Evolutionary conservation across 192 early-diverging fungal species (phyloP), one percentile per base, ranked within the genome.

Genomic region (Pilaira anomala): DNA sequence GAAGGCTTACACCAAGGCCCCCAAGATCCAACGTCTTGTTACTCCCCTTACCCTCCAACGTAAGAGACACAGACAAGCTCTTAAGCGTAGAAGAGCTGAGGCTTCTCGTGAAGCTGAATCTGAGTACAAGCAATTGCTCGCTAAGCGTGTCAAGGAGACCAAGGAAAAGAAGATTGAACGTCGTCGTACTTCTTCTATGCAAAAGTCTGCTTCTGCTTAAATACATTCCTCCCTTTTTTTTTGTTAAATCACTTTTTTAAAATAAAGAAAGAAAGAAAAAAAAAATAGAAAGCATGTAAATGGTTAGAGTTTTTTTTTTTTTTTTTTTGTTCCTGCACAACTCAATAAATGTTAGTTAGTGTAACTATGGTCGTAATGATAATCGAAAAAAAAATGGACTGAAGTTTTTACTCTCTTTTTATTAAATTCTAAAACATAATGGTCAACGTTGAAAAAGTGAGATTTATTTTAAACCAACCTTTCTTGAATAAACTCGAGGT

Each of bases 21-120:
- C 80, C 69, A 94, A 94, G 84, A 97, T 98, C 85, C 96, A 98
- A 85, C 92, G 96, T 71, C 85, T 98, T 69, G 93, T 98, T 63
- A 98, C 96, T n/a, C 69, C 96, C 96, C 80, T 91, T 68, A 94
- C 92, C 61, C 86, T 97, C 68, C 95, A 97, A 86, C 91, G 94
- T 82, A 94, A 95, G 87, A 88, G 96, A 72, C 88, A 90, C 75
- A 83, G 85, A 62, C 71, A 82, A 60, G 88, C 94, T 74, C 78
- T 93, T 76, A 97, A 98, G 92, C 84, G 83, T 71, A 83, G 87
- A 80, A 87, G 86, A 73, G 77, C 85, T 60, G 87, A 88, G 75
- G 85, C 86, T 76, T 84, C 91, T 70, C 86, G 84, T 78, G 92
- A 92, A 85, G 89, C 75, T 45, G 85, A 85, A 64, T 81, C 88